A percentile compares a stretch with the other conserved stretches of the same genome.
Conservation (phyloP, 495 filamentous ascomycete genomes). For the Glonium stellatum region DNA sequence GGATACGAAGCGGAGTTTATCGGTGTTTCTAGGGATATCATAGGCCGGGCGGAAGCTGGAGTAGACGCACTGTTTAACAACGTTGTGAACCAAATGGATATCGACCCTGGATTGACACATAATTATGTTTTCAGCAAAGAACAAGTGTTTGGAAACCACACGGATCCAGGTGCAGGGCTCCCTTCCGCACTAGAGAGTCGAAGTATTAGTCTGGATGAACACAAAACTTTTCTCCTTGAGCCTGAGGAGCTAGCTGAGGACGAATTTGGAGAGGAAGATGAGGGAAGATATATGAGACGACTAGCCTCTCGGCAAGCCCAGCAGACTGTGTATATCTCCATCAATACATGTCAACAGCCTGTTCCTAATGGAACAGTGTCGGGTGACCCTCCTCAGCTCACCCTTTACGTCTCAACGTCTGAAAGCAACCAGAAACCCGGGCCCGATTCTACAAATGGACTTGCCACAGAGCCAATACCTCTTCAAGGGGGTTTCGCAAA, state of each 20-base stretch:
- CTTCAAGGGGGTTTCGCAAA: slow-evolving; percentile 57
- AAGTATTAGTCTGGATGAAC: neutral
- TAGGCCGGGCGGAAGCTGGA: slow-evolving; percentile 51
- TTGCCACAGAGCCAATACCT: slow-evolving; percentile 38
- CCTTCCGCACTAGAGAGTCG: slow-evolving; percentile 28
- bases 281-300: neutral
- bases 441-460: slow-evolving; percentile 40
- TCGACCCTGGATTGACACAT: slow-evolving; percentile 51
- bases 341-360: slow-evolving; percentile 76
- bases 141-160: slow-evolving; percentile 37
- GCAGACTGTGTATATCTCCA: slow-evolving; percentile 59
- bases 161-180: slow-evolving; percentile 34
- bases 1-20: slow-evolving; percentile 54
- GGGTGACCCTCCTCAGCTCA: slow-evolving; percentile 56
- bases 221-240: neutral
- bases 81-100: slow-evolving; percentile 45
- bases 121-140: slow-evolving; percentile 49
- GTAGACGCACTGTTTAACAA: slow-evolving; percentile 56
- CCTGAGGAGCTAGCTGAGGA: neutral
- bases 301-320: slow-evolving; percentile 34
- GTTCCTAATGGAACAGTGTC: slow-evolving; percentile 35
- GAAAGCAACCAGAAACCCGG: slow-evolving; percentile 57
- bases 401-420: slow-evolving; percentile 62
- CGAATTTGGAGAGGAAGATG: neutral
- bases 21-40: slow-evolving; percentile 52